Percentiles rank a stretch among this genome's conserved stretches.
Conservation (phyloP, 2,329 filamentous ascomycete species). For the Hymenoscyphus fructigenus region DNA sequence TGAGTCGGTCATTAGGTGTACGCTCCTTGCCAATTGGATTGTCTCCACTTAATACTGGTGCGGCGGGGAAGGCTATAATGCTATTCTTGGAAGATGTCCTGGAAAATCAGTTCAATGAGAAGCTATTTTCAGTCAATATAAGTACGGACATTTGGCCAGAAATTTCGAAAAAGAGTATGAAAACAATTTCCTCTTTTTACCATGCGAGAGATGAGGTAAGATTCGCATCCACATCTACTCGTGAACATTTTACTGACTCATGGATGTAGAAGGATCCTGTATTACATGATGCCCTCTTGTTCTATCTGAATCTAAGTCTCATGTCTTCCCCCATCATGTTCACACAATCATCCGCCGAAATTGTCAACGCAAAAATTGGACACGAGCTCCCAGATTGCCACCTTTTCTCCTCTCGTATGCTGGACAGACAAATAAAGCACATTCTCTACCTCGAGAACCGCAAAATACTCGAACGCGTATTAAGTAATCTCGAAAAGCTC, state of each 20-base stretch:
- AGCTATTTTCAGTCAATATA: slow-evolving; percentile 3
- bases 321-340: slow-evolving; percentile 18
- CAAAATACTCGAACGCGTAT: slow-evolving; percentile 5
- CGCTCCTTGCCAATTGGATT: slow-evolving; percentile 25
- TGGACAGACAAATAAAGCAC: slow-evolving; percentile 24
- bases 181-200: slow-evolving; percentile 11
- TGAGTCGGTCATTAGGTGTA: slow-evolving; percentile 16
- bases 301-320: slow-evolving; percentile 13
- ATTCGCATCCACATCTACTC: neutral
- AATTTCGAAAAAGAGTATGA: slow-evolving; percentile 4
- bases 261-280: slow-evolving; percentile 7
- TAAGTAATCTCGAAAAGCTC: slow-evolving; percentile 20
- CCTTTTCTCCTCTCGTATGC: slow-evolving; percentile 21
- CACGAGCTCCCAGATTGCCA: neutral
- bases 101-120: slow-evolving; percentile 5
- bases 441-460: slow-evolving; percentile 15
- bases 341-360: slow-evolving; percentile 14
- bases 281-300: slow-evolving; percentile 16
- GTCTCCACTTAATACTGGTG: neutral
- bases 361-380: slow-evolving; percentile 10
- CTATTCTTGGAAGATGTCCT: slow-evolving; percentile 9
- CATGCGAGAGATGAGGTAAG: slow-evolving; percentile 1
- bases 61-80: neutral
- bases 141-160: neutral
- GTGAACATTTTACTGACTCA: neutral